Conservation (phyloP, 2,329 filamentous ascomycete species). For the Penicillium digitatum region DNA sequence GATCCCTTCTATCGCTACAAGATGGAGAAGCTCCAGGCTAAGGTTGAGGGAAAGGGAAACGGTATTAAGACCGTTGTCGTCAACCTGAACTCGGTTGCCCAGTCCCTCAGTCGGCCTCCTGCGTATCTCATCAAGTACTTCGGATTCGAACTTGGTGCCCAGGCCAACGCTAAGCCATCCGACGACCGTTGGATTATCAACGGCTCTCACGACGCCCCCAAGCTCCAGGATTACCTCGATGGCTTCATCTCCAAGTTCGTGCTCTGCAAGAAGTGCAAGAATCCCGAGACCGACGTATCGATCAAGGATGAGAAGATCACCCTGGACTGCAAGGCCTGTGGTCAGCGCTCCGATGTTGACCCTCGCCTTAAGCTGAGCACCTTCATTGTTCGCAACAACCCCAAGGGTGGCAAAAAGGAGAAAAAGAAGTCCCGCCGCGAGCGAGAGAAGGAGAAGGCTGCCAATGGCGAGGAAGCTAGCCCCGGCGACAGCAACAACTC, state of each 20-base stretch:
- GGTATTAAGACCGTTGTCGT: conserved; percentile 99
- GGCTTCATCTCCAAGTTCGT: conserved; percentile 99
- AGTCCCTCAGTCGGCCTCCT: conserved; percentile 86
- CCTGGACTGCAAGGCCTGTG: conserved; percentile 98
- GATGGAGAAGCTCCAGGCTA: conserved; percentile 98
- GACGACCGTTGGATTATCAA: conserved; percentile 99
- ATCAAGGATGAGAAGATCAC: conserved; percentile 91
- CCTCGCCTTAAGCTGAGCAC: conserved; percentile 91
- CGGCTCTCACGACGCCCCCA: conserved; percentile 87
- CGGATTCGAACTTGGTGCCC: conserved; percentile 95
- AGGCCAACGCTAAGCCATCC: conserved; percentile 95
- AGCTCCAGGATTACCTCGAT: conserved; percentile 97
- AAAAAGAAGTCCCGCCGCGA: conserved; percentile 79
- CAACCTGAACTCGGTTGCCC: conserved; percentile 90
- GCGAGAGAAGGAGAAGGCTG: conserved; percentile 72
- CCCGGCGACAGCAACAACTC: conserved; percentile 64
- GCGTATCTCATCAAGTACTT: conserved; percentile 99
- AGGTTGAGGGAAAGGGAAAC: conserved; percentile 99
- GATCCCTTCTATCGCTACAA: conserved; percentile 99
- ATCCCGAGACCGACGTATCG: conserved; percentile 92
- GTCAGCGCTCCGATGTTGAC: conserved; percentile 87
- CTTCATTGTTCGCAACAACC: conserved; percentile 92
- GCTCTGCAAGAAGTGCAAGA: conserved; percentile 99
- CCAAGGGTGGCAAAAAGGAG: conserved; percentile 89
- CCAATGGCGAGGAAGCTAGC: conserved; percentile 56